Conservation (phyloP, 495 filamentous ascomycete genomes). For the Ramalina peruviana region DNA sequence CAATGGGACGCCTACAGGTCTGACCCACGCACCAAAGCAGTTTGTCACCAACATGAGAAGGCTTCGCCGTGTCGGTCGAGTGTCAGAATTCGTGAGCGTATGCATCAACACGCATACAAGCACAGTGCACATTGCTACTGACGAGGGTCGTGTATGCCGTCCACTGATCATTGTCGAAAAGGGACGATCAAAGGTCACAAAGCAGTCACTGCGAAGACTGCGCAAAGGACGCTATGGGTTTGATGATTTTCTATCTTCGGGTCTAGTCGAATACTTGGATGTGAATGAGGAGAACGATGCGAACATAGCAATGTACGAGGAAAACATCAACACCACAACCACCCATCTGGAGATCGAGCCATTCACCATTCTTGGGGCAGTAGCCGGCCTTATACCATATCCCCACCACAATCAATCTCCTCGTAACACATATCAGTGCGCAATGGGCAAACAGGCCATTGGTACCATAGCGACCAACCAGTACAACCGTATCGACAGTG, state of each 20-base stretch:
- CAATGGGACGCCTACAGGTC: slow-evolving; percentile 82
- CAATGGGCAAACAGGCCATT: slow-evolving; percentile 99
- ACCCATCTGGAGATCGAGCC: slow-evolving; percentile 97
- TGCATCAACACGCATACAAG: slow-evolving; percentile 86
- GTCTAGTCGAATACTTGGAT: slow-evolving; percentile 89
- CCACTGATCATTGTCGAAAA: slow-evolving; percentile 90
- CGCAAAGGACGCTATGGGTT: slow-evolving; percentile 72
- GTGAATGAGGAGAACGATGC: slow-evolving; percentile 98
- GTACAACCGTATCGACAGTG: slow-evolving; percentile 85
- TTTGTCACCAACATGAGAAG: slow-evolving; percentile 74
- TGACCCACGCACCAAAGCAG: slow-evolving; percentile 67
- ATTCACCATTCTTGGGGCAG: slow-evolving; percentile 93
- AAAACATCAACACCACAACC: slow-evolving; percentile 60
- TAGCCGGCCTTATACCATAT: slow-evolving; percentile 92
- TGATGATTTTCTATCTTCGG: slow-evolving; percentile 80
- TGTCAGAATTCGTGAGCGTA: slow-evolving; percentile 91
- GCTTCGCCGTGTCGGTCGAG: slow-evolving; percentile 70
- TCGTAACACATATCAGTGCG: slow-evolving; percentile 97
- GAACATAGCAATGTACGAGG: slow-evolving; percentile 78
- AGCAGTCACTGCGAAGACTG: slow-evolving; percentile 61
- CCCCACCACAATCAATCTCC: slow-evolving; percentile 99
- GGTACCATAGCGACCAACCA: slow-evolving; percentile 96
- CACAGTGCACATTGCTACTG: slow-evolving; percentile 88
- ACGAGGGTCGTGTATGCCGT: slow-evolving; percentile 90
- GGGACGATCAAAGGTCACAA: slow-evolving; percentile 60